These are phyloP conservation scores for Aspergillus indologenus DNA, from an alignment of 495 filamentous ascomycete genomes.

Conservation along the genomic window DNA sequence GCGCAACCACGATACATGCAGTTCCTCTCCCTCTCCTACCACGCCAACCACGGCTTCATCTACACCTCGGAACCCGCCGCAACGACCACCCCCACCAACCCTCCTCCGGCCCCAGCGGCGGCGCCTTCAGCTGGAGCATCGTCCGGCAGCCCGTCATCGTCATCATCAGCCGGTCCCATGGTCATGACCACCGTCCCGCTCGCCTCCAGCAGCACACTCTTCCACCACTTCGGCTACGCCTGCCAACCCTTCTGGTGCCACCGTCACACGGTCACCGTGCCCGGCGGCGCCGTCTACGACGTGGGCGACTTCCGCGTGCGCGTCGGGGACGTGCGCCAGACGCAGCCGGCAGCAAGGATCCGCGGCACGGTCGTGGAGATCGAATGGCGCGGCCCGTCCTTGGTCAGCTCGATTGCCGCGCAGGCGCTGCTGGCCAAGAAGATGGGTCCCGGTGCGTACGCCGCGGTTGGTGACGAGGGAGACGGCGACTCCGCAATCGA, in stretches of 20 bases:
- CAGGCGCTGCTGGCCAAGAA: conserved; percentile 8
- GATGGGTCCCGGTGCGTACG: background rate
- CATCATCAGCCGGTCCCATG: conserved; percentile 24
- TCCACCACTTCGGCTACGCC: conserved; percentile 43
- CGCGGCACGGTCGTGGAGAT: conserved; percentile 45
- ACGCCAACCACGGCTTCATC: conserved; percentile 42
- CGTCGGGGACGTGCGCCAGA: conserved; percentile 45
- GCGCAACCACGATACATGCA: conserved; percentile 42
- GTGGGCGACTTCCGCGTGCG: conserved; percentile 46
- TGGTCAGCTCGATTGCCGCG: conserved; percentile 29
- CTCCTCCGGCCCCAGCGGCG: background rate
- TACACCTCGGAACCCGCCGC: conserved; percentile 38
- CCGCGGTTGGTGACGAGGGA: conserved; percentile 11
- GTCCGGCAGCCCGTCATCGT: conserved; percentile 5
- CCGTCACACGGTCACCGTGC: conserved; percentile 40
- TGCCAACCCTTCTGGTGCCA: conserved; percentile 48
- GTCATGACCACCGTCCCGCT: conserved; percentile 42
- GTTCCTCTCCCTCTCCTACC: conserved; percentile 42
- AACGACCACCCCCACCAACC: background rate
- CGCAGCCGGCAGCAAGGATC: conserved; percentile 33
- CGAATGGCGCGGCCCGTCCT: conserved; percentile 42
- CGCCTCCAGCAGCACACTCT: conserved; percentile 32
- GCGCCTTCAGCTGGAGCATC: conserved; percentile 9
- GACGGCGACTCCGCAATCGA: conserved; percentile 32
- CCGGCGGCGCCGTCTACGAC: conserved; percentile 41